A percentile compares a stretch with the other conserved stretches of the same genome.
These are phyloP conservation scores for Arthonia radiata DNA, from an alignment of 495 filamentous ascomycete species.

Conservation along the genomic window DNA sequence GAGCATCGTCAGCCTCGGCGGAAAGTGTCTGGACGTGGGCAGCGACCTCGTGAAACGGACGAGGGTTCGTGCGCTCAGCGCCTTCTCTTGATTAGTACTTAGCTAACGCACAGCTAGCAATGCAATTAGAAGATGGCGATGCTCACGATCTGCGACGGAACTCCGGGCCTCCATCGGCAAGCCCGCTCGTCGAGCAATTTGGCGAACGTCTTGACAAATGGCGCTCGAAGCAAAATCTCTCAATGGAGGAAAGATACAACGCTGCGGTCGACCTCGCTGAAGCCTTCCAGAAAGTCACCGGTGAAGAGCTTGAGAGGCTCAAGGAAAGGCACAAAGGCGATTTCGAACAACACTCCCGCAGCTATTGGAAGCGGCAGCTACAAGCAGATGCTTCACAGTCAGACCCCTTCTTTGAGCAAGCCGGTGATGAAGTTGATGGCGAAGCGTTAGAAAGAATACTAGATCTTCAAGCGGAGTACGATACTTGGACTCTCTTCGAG, in stretches of 20 bases:
- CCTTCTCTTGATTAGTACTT: too few species aligned
- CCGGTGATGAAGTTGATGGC: background rate
- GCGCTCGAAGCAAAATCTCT: too few species aligned
- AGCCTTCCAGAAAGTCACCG: conserved; percentile 28
- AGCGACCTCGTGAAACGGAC: conserved; percentile 4
- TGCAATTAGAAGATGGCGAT: conserved; percentile 1
- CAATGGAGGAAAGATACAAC: too few species aligned
- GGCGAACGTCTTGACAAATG: background rate
- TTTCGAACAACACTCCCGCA: too few species aligned
- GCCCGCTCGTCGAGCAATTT: background rate
- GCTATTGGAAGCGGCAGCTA: too few species aligned
- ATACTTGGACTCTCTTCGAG: conserved; percentile 19
- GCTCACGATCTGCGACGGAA: background rate
- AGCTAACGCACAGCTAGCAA: too few species aligned
- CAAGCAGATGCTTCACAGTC: too few species aligned
- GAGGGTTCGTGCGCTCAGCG: too few species aligned
- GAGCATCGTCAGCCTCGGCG: background rate
- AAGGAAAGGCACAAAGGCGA: too few species aligned
- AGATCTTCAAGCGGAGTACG: too few species aligned
- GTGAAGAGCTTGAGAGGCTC: too few species aligned
- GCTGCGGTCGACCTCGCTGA: conserved; percentile 20
- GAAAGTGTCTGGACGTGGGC: background rate
- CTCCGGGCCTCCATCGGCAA: background rate
- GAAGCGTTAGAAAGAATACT: conserved; percentile 19
- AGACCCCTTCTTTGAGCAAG: too few species aligned